Conservation (phyloP, 1,284 basidiomycete genomes). For the Dichomitus squalens region DNA sequence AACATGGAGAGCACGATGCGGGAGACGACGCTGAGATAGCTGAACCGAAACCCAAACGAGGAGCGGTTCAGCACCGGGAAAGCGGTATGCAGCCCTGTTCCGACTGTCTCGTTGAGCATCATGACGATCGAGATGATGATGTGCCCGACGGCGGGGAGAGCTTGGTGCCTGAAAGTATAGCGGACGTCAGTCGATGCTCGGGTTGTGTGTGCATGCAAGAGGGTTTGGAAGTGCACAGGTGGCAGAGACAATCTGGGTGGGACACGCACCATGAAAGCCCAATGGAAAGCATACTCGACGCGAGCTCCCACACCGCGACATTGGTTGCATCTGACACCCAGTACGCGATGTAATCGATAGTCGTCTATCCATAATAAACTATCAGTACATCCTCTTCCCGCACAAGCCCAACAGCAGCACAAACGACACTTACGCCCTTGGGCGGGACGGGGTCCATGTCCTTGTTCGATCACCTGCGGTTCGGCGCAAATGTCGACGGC, state of each 20-base stretch:
- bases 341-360: constrained; percentile 61
- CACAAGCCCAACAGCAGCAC: too few relatives aligned
- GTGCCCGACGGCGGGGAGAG: constrained; percentile 61
- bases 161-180: constrained; percentile 56
- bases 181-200: too few relatives aligned
- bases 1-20: constrained; percentile 76
- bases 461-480: constrained; percentile 64
- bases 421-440: constrained; percentile 34
- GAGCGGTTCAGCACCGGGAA: constrained; percentile 78
- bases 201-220: too few relatives aligned
- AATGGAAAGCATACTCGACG: constrained; percentile 64
- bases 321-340: constrained; percentile 69
- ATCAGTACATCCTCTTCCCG: constrained; percentile 45
- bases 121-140: constrained; percentile 58
- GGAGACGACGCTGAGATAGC: constrained; percentile 76
- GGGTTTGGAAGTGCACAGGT: too few relatives aligned
- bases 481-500: constrained; percentile 53
- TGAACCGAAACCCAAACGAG: constrained; percentile 81
- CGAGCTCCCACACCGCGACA: constrained; percentile 46
- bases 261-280: constrained; percentile 67
- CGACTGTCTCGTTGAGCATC: constrained; percentile 71
- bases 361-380: constrained; percentile 50
- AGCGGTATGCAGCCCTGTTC: constrained; percentile 67
- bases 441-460: constrained; percentile 75
- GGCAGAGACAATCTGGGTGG: too few relatives aligned